A percentile compares a stretch with the other conserved stretches of the same genome.
These are phyloP conservation scores for Wickerhamomyces strasburgensis DNA, from an alignment of 805 yeast species.

Conservation along the genomic window DNA sequence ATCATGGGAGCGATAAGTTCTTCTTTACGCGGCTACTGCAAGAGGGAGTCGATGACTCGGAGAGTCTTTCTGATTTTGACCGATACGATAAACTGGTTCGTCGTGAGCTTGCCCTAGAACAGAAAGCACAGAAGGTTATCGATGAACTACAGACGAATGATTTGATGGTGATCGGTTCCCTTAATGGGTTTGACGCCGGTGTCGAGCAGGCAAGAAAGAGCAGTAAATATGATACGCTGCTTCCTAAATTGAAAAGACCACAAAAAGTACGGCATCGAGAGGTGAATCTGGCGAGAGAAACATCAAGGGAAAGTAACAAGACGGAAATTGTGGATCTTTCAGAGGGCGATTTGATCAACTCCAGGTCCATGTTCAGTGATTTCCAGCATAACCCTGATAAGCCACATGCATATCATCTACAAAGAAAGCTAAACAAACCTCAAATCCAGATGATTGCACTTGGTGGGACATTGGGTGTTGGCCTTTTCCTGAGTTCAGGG, in stretches of 20 bases:
- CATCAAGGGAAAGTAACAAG: conserved; percentile 18
- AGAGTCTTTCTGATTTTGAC: conserved; percentile 27
- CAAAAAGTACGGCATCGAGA: background rate
- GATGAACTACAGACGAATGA: conserved; percentile 14
- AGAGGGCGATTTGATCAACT: conserved; percentile 8
- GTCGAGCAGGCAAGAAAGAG: conserved; percentile 5
- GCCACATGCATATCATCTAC: conserved; percentile 29
- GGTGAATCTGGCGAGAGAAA: conserved; percentile 9
- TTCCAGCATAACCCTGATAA: conserved; percentile 5
- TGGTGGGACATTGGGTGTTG: conserved; percentile 79
- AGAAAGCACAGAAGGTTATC: conserved; percentile 20
- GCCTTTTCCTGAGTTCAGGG: conserved; percentile 64
- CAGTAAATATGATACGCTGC: background rate
- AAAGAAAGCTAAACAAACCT: conserved; percentile 55
- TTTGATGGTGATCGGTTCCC: conserved; percentile 18
- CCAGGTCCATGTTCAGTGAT: conserved; percentile 1
- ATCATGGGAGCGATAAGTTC: conserved; percentile 25
- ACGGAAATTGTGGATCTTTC: conserved; percentile 24
- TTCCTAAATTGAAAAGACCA: background rate
- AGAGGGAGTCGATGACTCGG: conserved; percentile 6
- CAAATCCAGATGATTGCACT: conserved; percentile 76
- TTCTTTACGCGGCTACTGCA: conserved; percentile 24
- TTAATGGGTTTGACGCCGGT: conserved; percentile 26
- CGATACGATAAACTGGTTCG: conserved; percentile 30
- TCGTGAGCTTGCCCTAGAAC: conserved; percentile 28